A percentile compares a stretch with the other conserved stretches of the same genome.
These are phyloP conservation scores for Pichia phayaonensis DNA, from an alignment of 805 yeast species.

Conservation along the genomic window DNA sequence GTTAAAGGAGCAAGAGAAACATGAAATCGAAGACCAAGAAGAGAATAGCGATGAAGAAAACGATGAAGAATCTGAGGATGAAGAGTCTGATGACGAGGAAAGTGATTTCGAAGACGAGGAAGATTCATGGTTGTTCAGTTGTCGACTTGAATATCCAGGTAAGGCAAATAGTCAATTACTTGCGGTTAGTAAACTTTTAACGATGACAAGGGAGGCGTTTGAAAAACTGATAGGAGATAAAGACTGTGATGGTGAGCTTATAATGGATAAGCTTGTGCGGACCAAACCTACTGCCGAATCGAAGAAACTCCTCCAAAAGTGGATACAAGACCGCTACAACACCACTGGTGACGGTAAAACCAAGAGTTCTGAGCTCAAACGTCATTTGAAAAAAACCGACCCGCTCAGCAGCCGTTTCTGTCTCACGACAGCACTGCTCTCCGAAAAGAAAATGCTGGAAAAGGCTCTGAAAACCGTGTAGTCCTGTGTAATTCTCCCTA, in stretches of 20 bases:
- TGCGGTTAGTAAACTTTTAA: conserved; percentile 33
- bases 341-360: conserved; percentile 4
- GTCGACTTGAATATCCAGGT: conserved; percentile 40
- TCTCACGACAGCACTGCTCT: conserved; percentile 7
- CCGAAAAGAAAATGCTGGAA: conserved; percentile 15
- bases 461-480: conserved; percentile 8
- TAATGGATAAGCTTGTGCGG: conserved; percentile 8
- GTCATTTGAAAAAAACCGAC: conserved; percentile 10
- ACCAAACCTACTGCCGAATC: conserved; percentile 8
- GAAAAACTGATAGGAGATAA: conserved; percentile 8
- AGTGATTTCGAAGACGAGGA: conserved; percentile 24
- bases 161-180: conserved; percentile 37
- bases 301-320: conserved; percentile 11
- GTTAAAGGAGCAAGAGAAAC: conserved; percentile 11
- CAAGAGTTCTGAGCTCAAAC: conserved; percentile 9
- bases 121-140: conserved; percentile 22
- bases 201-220: conserved; percentile 20
- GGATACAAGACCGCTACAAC: conserved; percentile 14
- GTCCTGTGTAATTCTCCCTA: too few relatives aligned
- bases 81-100: conserved; percentile 14
- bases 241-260: conserved; percentile 6
- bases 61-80: conserved; percentile 12
- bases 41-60: conserved; percentile 12
- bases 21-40: conserved; percentile 12
- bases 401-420: neutral